Conservation (phyloP, 2,329 filamentous ascomycete genomes). For the Pseudocercospora macadamiae region DNA sequence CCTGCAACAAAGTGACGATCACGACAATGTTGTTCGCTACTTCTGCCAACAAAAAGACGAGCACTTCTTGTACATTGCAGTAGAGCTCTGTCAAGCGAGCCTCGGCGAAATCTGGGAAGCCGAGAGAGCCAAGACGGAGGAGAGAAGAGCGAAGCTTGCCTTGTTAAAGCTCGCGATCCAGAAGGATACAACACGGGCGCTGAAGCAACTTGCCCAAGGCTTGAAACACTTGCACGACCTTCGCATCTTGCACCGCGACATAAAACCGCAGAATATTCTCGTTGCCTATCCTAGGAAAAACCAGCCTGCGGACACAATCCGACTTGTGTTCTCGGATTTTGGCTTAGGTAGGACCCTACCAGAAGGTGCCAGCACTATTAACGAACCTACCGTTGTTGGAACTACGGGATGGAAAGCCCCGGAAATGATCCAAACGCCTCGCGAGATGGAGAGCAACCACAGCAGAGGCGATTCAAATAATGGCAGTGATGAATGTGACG, state of each 20-base stretch:
- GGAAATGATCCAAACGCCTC: conserved; percentile 69
- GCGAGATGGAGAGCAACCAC: conserved; percentile 48
- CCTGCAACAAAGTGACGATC: conserved; percentile 89
- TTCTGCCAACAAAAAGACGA: conserved; percentile 87
- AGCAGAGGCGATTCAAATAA: conserved; percentile 50
- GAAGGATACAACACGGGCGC: conserved; percentile 73
- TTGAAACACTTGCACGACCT: conserved; percentile 86
- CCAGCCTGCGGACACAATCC: conserved; percentile 66
- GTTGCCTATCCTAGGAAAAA: conserved; percentile 71
- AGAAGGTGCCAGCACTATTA: conserved; percentile 89
- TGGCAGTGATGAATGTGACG: conserved; percentile 59
- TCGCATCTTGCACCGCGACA: conserved; percentile 92
- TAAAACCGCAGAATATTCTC: conserved; percentile 97
- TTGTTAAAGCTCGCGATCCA: conserved; percentile 73
- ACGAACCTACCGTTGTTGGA: conserved; percentile 91
- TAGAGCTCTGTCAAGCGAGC: conserved; percentile 92
- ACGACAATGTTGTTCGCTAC: conserved; percentile 95
- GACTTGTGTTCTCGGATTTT: conserved; percentile 96
- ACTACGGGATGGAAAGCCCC: conserved; percentile 97
- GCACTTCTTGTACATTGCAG: conserved; percentile 92
- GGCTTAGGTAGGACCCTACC: conserved; percentile 97
- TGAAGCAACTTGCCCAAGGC: conserved; percentile 88
- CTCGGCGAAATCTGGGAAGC: conserved; percentile 91
- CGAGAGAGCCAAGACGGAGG: conserved; percentile 66
- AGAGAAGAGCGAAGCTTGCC: conserved; percentile 39